phyloP scores from a whole-genome alignment of 768 basidiomycete species.

The Cystofilobasidium ferigula region DNA sequence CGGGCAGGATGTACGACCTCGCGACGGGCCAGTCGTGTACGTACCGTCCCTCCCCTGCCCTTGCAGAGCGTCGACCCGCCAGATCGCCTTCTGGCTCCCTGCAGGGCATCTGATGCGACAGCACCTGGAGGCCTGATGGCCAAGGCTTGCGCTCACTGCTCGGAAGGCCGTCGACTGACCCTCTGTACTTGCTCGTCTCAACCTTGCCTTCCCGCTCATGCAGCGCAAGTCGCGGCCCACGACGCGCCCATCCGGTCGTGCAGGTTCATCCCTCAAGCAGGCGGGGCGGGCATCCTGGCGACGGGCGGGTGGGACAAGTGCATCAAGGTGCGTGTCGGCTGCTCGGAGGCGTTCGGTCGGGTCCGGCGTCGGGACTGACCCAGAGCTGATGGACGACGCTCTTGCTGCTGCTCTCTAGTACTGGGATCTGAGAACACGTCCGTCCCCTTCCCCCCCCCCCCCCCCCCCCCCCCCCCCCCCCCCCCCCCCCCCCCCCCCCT shows the following conservation, averaged over 20 bases:
- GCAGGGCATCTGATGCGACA: too few relatives aligned
- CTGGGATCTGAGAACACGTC: constrained; percentile 11
- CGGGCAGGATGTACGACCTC: constrained; percentile 81
- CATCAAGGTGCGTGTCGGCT: constrained; percentile 4
- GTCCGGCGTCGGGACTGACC: background rate
- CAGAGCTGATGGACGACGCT: background rate
- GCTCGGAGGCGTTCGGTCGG: background rate
- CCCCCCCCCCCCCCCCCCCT: too few relatives aligned
- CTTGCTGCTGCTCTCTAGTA: background rate
- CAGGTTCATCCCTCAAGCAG: constrained; percentile 10
- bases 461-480: too few relatives aligned
- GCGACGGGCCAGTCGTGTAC: constrained; percentile 58
- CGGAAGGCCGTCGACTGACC: background rate
- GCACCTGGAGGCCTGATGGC: too few relatives aligned
- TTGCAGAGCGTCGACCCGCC: too few relatives aligned
- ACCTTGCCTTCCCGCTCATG: background rate
- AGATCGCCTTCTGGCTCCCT: too few relatives aligned
- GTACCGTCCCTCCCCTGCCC: background rate
- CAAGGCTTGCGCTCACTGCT: too few relatives aligned
- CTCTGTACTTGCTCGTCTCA: background rate
- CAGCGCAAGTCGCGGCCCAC: constrained; percentile 29
- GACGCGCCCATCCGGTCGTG: constrained; percentile 28
- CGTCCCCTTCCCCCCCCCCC: background rate
- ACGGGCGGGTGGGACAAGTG: constrained; percentile 12
- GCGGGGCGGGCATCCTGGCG: background rate